A percentile compares a stretch with the other conserved stretches of the same genome.
phyloP scores from a whole-genome alignment of 2,329 filamentous ascomycete species.

The Aspergillus unguis region DNA sequence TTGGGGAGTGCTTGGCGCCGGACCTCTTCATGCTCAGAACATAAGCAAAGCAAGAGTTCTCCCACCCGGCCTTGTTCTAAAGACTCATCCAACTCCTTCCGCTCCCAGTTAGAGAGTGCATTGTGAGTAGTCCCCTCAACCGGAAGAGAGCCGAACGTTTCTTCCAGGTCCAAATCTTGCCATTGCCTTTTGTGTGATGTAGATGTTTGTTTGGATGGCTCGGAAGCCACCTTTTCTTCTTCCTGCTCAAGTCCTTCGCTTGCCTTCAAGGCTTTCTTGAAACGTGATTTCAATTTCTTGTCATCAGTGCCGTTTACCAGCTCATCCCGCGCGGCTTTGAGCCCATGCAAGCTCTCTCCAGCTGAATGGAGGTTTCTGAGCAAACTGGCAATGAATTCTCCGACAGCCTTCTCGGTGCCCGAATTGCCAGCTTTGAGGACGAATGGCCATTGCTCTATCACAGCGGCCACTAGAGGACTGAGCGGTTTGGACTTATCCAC shows the following conservation, averaged over 20 bases:
- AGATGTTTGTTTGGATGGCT: conserved; percentile 15
- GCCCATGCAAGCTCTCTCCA: conserved; percentile 49
- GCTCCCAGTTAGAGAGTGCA: conserved; percentile 61
- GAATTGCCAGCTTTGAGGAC: conserved; percentile 52
- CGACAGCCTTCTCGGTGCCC: conserved; percentile 47
- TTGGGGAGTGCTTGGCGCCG: conserved; percentile 64
- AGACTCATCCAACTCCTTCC: conserved; percentile 73
- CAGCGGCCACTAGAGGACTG: conserved; percentile 65
- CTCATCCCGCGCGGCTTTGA: conserved; percentile 47
- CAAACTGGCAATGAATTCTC: conserved; percentile 57
- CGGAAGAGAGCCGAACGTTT: conserved; percentile 52
- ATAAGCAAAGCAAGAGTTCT: conserved; percentile 70
- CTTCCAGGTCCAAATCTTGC: conserved; percentile 47
- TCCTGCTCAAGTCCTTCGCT: conserved; percentile 16
- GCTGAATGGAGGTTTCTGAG: conserved; percentile 54
- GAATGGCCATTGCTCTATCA: conserved; percentile 77
- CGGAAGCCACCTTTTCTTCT: conserved; percentile 11
- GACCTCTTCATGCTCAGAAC: conserved; percentile 70
- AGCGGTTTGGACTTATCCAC: conserved; percentile 38
- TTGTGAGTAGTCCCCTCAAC: conserved; percentile 42
- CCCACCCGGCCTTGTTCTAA: conserved; percentile 72
- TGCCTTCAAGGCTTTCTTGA: conserved; percentile 32
- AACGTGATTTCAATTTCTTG: conserved; percentile 37
- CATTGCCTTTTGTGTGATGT: conserved; percentile 10
- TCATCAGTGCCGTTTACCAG: conserved; percentile 42